Evolutionary conservation across 257 asterid species (phyloP).

Genomic region (Solanum chiquidenum): DNA sequence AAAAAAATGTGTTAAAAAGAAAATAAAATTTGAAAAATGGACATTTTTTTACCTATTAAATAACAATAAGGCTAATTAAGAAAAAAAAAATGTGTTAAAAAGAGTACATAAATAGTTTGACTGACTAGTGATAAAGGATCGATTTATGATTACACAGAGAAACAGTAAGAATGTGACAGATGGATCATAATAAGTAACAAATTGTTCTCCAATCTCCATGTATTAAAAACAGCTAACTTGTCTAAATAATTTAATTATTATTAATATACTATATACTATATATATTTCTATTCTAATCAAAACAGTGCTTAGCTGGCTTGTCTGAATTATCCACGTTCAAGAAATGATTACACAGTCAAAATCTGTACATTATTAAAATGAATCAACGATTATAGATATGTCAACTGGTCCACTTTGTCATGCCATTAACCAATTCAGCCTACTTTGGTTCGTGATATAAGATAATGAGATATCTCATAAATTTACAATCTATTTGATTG

Average conservation of each 20-base stretch:
- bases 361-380: neutral
- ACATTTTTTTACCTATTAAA: too few species aligned
- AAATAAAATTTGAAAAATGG: too few species aligned
- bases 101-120: neutral
- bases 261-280: neutral
- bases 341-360: constrained; percentile 14
- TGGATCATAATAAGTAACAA: neutral
- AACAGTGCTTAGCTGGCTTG: constrained; percentile 12
- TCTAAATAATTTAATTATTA: neutral
- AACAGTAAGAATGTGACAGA: neutral
- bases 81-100: too few species aligned
- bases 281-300: neutral
- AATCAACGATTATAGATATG: neutral
- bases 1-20: too few species aligned
- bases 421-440: neutral
- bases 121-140: neutral
- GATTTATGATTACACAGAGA: neutral
- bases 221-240: neutral
- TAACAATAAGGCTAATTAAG: too few species aligned
- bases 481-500: neutral
- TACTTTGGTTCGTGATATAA: neutral
- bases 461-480: neutral
- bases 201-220: neutral
- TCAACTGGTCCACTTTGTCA: neutral
- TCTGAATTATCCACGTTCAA: constrained; percentile 9